phyloP scores from a whole-genome alignment of 2,329 filamentous ascomycete genomes.

The Zasmidium cellare region DNA sequence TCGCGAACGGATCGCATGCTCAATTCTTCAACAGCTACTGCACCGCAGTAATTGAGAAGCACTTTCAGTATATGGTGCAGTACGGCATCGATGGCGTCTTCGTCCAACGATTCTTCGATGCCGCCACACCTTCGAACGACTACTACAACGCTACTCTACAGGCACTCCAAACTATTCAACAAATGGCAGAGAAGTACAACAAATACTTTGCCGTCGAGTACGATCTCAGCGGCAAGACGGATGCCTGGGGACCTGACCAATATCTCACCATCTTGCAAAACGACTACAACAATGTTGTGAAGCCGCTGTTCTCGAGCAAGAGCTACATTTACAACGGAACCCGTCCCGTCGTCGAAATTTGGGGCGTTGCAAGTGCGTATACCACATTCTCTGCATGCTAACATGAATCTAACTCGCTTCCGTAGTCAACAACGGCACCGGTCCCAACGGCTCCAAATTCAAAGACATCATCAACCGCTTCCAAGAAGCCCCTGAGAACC shows the following conservation, averaged over 20 bases:
- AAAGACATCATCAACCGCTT: background rate
- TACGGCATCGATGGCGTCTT: background rate
- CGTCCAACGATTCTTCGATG: conserved; percentile 1
- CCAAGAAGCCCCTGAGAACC: background rate
- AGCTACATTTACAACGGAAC: background rate
- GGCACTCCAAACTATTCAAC: background rate
- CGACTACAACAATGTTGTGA: background rate
- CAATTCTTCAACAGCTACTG: background rate
- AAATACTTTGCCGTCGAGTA: conserved; percentile 1
- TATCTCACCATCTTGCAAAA: background rate
- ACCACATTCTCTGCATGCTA: background rate
- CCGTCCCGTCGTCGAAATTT: background rate
- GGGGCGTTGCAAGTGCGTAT: background rate
- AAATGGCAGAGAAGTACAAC: background rate
- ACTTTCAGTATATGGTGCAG: background rate
- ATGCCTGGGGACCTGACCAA: background rate
- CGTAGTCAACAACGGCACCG: background rate
- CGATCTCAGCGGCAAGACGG: background rate
- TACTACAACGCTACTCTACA: background rate
- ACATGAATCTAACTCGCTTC: background rate
- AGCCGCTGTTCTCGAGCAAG: background rate
- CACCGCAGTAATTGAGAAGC: background rate
- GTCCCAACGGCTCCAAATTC: background rate
- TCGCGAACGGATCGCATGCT: background rate
- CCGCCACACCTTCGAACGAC: background rate